Evolutionary conservation across 75 land plant species (phyloP).

Genomic region (Pinus tabuliformis): DNA sequence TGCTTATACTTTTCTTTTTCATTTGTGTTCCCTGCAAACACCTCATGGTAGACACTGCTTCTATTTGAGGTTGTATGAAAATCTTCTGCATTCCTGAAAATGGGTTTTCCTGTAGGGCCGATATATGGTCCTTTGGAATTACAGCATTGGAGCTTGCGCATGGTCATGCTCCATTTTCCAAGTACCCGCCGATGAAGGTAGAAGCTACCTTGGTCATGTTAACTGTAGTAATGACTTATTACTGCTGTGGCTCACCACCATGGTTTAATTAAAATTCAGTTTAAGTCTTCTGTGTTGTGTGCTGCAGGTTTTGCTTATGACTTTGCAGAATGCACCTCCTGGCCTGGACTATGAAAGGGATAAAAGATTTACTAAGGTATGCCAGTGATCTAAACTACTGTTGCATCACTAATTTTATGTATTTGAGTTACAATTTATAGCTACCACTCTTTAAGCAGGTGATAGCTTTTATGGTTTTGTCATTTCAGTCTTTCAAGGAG

Average conservation of each 20-base stretch:
- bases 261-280: too few relatives aligned
- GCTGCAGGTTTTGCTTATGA: slow-evolving; percentile 83
- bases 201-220: slow-evolving; percentile 8
- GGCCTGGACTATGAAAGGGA: slow-evolving; percentile 92
- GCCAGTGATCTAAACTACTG: neutral
- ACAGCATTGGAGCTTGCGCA: slow-evolving; percentile 97
- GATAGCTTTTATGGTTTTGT: neutral
- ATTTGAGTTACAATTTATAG: neutral
- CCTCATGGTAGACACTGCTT: neutral
- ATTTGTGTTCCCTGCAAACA: neutral
- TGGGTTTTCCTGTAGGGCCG: slow-evolving; percentile 64
- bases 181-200: slow-evolving; percentile 99
- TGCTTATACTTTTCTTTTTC: neutral
- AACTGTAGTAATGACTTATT: neutral
- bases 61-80: neutral
- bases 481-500: slow-evolving; percentile 77
- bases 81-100: neutral
- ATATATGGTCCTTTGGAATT: slow-evolving; percentile 98
- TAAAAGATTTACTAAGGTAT: slow-evolving; percentile 78
- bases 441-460: neutral
- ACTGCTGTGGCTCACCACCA: too few relatives aligned
- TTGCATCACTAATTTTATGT: neutral
- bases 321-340: slow-evolving; percentile 91
- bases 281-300: neutral
- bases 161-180: slow-evolving; percentile 99